Evolutionary conservation across 768 basidiomycete species (phyloP), one percentile per base, ranked within the genome.

Genomic region (Leccinum imitatum): DNA sequence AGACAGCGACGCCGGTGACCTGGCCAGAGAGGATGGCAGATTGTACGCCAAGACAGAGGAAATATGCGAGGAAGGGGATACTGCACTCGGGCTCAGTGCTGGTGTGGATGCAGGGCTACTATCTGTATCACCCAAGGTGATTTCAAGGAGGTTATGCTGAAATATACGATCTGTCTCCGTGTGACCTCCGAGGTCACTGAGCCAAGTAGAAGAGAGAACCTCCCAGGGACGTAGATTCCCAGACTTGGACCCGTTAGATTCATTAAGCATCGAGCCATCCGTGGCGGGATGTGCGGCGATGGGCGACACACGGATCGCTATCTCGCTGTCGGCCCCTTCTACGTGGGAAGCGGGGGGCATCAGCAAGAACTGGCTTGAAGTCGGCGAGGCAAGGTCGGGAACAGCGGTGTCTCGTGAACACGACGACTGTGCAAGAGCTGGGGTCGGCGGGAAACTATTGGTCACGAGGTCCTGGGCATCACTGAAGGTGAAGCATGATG

Each of bases 121-220:
- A 10, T 64, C 63, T 25, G 67, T 60, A 55, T 63, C 65, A 7
- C 44, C 17, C 37, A 30, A 65, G 48, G 52, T 41, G 15, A 63
- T 58, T 15, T 58, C 65, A 31, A 60, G 64, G 6, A 66, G 57
- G 59, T 68, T 69, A 4, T 61, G 56, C 33, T 65, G 70, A 59
- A 73, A 75, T 53, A 73, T 63, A 54, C 65, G 69, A 57, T 75
- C 72, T 6, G 70, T 72, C 50, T 73, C 71, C 21, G 66, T 72
- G 53, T 70, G 55, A 55, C 70, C 70, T 27, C 72, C 73, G 54
- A 72, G 70, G 56, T 72, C 73, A 53, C 59, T 69, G 57, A 72
- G 72, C 72, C 74, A 71, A 52, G 64, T 74, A 27, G 73, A 65
- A 13, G 67, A 59, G 53, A 65, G 56, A 30, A 62, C 51, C 50